These are phyloP conservation scores for Cryphonectria parasitica DNA, from an alignment of 2,329 filamentous ascomycete species.

Conservation along the genomic window DNA sequence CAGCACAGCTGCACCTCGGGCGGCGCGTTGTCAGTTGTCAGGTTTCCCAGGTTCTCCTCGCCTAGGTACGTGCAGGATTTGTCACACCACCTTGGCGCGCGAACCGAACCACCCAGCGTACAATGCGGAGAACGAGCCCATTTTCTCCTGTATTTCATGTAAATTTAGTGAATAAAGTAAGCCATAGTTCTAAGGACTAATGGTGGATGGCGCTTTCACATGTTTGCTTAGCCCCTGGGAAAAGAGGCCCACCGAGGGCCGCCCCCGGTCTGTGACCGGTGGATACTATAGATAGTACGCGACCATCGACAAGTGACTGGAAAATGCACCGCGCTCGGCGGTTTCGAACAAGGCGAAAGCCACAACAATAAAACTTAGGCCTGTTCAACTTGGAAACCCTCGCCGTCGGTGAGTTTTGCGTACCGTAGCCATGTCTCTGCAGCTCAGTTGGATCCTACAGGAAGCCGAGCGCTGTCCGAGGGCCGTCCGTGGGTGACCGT, in stretches of 20 bases:
- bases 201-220: background rate
- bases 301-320: background rate
- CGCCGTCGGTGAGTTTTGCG: background rate
- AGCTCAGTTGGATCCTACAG: conserved; percentile 1
- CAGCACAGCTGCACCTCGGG: background rate
- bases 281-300: conserved; percentile 6
- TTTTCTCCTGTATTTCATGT: background rate
- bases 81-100: background rate
- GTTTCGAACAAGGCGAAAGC: background rate
- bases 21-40: background rate
- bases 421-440: background rate
- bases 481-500: background rate
- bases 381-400: background rate
- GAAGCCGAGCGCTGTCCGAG: conserved; percentile 3
- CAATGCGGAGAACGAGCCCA: background rate
- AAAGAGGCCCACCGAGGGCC: background rate
- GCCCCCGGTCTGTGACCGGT: conserved; percentile 1
- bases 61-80: background rate
- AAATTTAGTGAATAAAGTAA: background rate
- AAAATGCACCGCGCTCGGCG: background rate
- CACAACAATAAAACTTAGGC: background rate
- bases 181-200: background rate
- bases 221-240: background rate
- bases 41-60: background rate
- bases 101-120: background rate